phyloP scores from a whole-genome alignment of 345 rosid genomes.

The Sonneratia alba region DNA sequence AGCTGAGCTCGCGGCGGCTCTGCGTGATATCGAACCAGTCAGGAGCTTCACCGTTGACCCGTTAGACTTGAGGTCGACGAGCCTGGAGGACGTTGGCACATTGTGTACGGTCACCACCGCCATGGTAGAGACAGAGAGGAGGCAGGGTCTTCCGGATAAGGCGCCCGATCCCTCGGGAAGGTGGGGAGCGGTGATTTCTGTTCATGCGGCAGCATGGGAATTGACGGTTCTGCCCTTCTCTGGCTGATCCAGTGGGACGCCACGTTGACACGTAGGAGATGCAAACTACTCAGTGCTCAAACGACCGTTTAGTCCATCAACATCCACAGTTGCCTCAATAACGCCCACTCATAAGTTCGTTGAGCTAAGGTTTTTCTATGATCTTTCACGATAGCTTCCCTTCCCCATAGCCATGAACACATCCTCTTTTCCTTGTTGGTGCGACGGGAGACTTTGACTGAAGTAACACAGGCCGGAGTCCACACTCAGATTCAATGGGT shows the following conservation, averaged over 20 bases:
- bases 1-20: conserved; percentile 18
- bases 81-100: conserved; percentile 16
- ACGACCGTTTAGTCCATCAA: not conserved
- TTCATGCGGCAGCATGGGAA: not conserved
- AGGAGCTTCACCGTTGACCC: not conserved
- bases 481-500: too few species aligned
- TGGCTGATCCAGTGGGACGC: not conserved
- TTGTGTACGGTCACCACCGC: conserved; percentile 20
- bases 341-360: not conserved
- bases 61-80: conserved; percentile 20
- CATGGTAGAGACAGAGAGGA: conserved; percentile 9
- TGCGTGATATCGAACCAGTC: conserved; percentile 14
- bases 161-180: not conserved
- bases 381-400: not conserved
- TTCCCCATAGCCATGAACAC: too few species aligned
- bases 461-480: too few species aligned
- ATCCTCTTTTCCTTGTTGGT: too few species aligned
- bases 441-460: too few species aligned
- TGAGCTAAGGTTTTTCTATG: not conserved
- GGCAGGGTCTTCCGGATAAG: not conserved
- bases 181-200: not conserved
- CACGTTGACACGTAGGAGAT: not conserved
- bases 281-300: not conserved
- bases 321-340: not conserved
- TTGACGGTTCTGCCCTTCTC: conserved; percentile 2